Conservation (phyloP, 768 basidiomycete species). For the Lyophyllum shimeji region DNA sequence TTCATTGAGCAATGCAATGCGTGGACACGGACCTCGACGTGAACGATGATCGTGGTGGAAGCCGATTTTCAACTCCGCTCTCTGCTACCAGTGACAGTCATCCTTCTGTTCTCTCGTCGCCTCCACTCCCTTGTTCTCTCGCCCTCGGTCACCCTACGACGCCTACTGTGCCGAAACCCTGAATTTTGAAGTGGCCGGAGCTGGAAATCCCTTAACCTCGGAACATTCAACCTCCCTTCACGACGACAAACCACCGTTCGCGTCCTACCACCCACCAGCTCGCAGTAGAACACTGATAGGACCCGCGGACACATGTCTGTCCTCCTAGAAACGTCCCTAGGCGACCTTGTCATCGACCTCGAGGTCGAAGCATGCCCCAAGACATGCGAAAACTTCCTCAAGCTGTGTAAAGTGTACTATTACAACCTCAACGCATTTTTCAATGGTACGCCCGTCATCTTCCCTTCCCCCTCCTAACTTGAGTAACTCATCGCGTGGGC, state of each 20-base stretch:
- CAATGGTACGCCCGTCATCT: constrained; percentile 66
- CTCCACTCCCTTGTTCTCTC: too few species aligned
- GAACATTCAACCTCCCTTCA: not conserved
- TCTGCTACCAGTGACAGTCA: too few species aligned
- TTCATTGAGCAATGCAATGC: too few species aligned
- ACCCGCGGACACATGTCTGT: constrained; percentile 71
- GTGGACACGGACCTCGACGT: too few species aligned
- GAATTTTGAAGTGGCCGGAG: not conserved
- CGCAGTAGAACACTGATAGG: not conserved
- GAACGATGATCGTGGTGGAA: too few species aligned
- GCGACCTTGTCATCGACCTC: constrained; percentile 95
- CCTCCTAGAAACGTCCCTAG: constrained; percentile 93
- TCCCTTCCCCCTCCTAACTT: not conserved
- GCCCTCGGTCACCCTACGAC: not conserved
- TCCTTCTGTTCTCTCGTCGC: not conserved
- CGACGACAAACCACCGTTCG: not conserved
- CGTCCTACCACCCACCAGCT: not conserved
- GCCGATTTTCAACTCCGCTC: not conserved
- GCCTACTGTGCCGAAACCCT: not conserved
- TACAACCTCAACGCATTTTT: constrained; percentile 98
- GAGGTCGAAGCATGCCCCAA: constrained; percentile 89
- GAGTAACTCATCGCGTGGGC: not conserved
- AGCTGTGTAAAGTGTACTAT: constrained; percentile 96
- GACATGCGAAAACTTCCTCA: constrained; percentile 94
- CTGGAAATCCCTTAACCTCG: not conserved